phyloP scores from a whole-genome alignment of 768 basidiomycete species.

The Melanogaster broomeanus region DNA sequence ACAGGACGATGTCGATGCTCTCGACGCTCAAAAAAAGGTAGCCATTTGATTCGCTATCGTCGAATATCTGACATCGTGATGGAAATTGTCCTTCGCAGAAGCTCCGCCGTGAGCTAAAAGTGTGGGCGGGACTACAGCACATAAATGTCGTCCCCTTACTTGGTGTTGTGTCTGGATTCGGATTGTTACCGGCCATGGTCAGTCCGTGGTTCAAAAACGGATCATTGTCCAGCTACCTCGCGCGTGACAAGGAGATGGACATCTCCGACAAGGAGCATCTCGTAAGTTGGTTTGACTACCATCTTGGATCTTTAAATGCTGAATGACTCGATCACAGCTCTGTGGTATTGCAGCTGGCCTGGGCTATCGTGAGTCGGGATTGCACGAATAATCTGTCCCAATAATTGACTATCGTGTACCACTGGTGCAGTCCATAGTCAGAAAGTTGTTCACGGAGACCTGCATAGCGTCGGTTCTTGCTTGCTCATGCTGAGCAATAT shows the following conservation, averaged over 20 bases:
- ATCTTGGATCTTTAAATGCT: background rate
- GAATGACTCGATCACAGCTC: conserved; percentile 10
- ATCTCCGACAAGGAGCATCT: conserved; percentile 2
- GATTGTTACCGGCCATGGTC: conserved; percentile 31
- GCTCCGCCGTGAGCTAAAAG: conserved; percentile 30
- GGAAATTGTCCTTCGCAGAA: conserved; percentile 8
- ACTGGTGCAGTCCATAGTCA: conserved; percentile 21
- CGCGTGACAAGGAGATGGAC: background rate
- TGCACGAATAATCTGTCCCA: background rate
- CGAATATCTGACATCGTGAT: background rate
- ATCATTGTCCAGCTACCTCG: conserved; percentile 24
- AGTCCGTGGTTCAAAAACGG: conserved; percentile 35
- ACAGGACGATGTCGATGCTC: background rate
- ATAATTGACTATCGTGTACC: background rate
- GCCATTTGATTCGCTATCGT: background rate
- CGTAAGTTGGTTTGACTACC: conserved; percentile 9
- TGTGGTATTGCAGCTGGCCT: conserved; percentile 23
- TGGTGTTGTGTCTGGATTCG: conserved; percentile 31
- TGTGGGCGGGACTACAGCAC: conserved; percentile 18
- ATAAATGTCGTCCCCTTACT: conserved; percentile 32
- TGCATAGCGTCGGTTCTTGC: conserved; percentile 32
- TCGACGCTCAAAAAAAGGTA: conserved; percentile 15
- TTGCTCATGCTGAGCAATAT: background rate
- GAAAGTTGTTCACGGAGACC: conserved; percentile 35
- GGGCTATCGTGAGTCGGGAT: conserved; percentile 18